Percentiles rank a stretch among this genome's conserved stretches.
Conservation (phyloP, 176 grass and related monocot species). For the Echinochloa phyllopogon region DNA sequence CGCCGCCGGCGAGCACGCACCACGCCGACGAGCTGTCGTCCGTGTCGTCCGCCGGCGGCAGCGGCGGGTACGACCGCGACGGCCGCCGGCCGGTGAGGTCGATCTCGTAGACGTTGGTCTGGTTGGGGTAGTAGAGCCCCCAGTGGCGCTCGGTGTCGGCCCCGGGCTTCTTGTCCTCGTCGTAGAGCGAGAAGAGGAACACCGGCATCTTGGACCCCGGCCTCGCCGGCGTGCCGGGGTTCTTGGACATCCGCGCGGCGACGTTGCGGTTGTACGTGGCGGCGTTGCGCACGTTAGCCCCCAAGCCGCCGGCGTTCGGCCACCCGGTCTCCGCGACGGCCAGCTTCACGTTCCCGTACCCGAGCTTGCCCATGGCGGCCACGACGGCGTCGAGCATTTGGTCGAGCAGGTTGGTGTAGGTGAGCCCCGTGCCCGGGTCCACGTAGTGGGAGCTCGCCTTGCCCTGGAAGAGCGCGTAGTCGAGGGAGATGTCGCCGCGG, state of each 20-base stretch:
- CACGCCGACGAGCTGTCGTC: slow-evolving; percentile 38
- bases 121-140: slow-evolving; percentile 67
- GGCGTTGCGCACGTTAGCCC: slow-evolving; percentile 59
- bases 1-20: slow-evolving; percentile 50
- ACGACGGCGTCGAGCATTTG: slow-evolving; percentile 64
- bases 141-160: slow-evolving; percentile 60
- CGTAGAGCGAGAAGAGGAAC: slow-evolving; percentile 70
- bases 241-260: slow-evolving; percentile 39
- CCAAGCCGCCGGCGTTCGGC: slow-evolving; percentile 53
- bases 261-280: slow-evolving; percentile 67
- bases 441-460: slow-evolving; percentile 35
- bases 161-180: slow-evolving; percentile 65
- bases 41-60: slow-evolving; percentile 6
- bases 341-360: slow-evolving; percentile 52
- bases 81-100: slow-evolving; percentile 53
- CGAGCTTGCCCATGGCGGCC: slow-evolving; percentile 58
- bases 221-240: slow-evolving; percentile 53
- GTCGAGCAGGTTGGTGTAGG: slow-evolving; percentile 71
- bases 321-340: slow-evolving; percentile 72
- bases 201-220: slow-evolving; percentile 46
- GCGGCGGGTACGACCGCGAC: slow-evolving; percentile 11
- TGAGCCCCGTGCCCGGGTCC: slow-evolving; percentile 54
- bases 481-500: slow-evolving; percentile 38
- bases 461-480: slow-evolving; percentile 67
- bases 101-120: slow-evolving; percentile 47